Conservation (phyloP, 1,284 basidiomycete species). For the Melanopsichium pennsylvanicum region DNA sequence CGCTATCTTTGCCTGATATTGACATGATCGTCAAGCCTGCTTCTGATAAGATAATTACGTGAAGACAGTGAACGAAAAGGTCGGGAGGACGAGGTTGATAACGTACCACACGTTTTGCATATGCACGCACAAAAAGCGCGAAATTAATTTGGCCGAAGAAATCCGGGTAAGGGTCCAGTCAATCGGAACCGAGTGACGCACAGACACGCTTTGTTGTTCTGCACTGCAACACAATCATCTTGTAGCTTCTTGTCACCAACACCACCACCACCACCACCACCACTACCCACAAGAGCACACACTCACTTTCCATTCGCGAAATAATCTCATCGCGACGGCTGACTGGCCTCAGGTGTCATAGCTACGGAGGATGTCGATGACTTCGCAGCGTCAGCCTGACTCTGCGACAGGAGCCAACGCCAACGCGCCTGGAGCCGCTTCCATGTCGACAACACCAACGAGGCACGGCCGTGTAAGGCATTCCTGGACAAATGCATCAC, state of each 20-base stretch:
- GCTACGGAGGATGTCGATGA: slow-evolving; percentile 19
- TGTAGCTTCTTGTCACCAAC: slow-evolving; percentile 8
- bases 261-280: neutral
- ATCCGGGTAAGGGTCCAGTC: slow-evolving; percentile 38
- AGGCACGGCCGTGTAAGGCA: slow-evolving; percentile 30
- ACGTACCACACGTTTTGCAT: too few relatives aligned
- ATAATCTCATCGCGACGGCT: too few relatives aligned
- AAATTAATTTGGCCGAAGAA: too few relatives aligned
- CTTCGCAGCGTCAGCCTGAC: slow-evolving; percentile 1
- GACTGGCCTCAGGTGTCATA: too few relatives aligned
- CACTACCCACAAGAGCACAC: too few relatives aligned
- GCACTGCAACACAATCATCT: neutral
- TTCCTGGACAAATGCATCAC: slow-evolving; percentile 39
- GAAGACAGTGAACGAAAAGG: neutral
- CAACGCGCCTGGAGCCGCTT: neutral
- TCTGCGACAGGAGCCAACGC: neutral
- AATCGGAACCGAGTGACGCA: slow-evolving; percentile 17
- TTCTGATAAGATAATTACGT: too few relatives aligned
- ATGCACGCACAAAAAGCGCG: too few relatives aligned
- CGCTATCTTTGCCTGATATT: slow-evolving; percentile 32
- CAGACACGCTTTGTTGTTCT: slow-evolving; percentile 8
- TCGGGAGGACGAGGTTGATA: too few relatives aligned
- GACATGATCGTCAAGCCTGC: slow-evolving; percentile 24
- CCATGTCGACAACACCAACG: slow-evolving; percentile 3
- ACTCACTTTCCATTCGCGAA: too few relatives aligned